phyloP scores from a whole-genome alignment of 768 basidiomycete genomes.

The Termitomyces sp. region DNA sequence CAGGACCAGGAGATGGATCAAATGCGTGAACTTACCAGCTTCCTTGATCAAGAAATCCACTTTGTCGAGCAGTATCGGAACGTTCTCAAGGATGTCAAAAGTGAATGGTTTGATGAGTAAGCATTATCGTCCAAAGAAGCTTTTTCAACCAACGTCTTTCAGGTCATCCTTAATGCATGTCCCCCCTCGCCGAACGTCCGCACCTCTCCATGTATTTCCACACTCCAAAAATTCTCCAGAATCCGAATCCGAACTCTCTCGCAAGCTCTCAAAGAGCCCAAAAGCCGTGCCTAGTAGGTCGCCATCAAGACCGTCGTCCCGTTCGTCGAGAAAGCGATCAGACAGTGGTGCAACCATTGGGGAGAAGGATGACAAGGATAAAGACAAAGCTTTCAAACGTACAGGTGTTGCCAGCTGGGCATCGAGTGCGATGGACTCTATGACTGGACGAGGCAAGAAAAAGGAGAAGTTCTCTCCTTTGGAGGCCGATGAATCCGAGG shows the following conservation, averaged over 20 bases:
- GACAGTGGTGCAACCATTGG: slow-evolving; percentile 44
- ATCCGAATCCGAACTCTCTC: slow-evolving; percentile 30
- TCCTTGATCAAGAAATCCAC: slow-evolving; percentile 70
- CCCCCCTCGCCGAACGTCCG: slow-evolving; percentile 9
- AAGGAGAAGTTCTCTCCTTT: slow-evolving; percentile 54
- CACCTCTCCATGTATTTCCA: slow-evolving; percentile 11
- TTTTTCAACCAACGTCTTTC: not conserved
- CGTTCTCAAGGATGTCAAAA: slow-evolving; percentile 64
- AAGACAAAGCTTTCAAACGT: slow-evolving; percentile 31
- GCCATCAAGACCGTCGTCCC: slow-evolving; percentile 49
- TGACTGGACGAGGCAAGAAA: slow-evolving; percentile 49
- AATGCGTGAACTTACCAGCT: slow-evolving; percentile 59
- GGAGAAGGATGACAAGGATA: slow-evolving; percentile 29
- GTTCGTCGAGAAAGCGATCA: slow-evolving; percentile 59
- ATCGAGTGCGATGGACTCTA: slow-evolving; percentile 54
- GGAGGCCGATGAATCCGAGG: slow-evolving; percentile 27
- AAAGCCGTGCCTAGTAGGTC: slow-evolving; percentile 37
- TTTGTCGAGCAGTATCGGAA: slow-evolving; percentile 70
- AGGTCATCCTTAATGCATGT: slow-evolving; percentile 8
- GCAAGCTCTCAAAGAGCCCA: slow-evolving; percentile 27
- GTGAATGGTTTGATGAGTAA: slow-evolving; percentile 63
- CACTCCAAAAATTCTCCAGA: slow-evolving; percentile 14
- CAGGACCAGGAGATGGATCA: slow-evolving; percentile 76
- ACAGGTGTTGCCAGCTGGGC: slow-evolving; percentile 61
- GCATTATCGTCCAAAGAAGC: not conserved